Percentiles rank a stretch among this genome's conserved stretches.
These are phyloP conservation scores for Nicotiana undulata DNA, from an alignment of 257 asterid species.

Conservation along the genomic window DNA sequence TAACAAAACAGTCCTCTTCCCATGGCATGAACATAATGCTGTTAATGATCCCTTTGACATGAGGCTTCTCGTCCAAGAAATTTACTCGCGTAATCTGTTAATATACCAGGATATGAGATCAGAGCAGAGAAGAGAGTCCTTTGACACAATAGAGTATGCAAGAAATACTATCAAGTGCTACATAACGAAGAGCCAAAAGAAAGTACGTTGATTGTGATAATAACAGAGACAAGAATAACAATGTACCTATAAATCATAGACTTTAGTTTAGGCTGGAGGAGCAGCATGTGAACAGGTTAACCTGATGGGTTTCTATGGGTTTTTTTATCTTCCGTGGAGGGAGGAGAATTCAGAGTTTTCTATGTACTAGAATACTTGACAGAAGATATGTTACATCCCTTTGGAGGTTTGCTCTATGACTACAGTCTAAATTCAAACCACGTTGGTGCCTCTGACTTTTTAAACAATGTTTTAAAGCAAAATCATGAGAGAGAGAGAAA, in stretches of 20 bases:
- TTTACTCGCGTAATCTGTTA: slow-evolving; percentile 43
- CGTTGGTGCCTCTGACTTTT: neutral
- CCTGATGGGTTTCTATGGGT: neutral
- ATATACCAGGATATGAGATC: slow-evolving; percentile 6
- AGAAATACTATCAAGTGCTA: neutral
- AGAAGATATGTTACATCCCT: neutral
- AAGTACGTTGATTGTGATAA: neutral
- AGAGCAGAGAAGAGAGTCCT: neutral
- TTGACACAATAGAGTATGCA: neutral
- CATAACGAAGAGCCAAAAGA: neutral
- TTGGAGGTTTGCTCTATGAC: neutral
- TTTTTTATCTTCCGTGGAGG: neutral
- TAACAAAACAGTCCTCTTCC: slow-evolving; percentile 63
- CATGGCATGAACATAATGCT: slow-evolving; percentile 82
- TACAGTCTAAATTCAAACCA: neutral
- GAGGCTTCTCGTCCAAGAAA: slow-evolving; percentile 73
- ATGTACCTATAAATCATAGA: neutral
- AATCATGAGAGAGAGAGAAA: neutral
- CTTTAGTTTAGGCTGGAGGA: neutral
- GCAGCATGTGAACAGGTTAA: neutral
- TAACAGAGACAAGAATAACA: neutral
- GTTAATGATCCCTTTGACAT: slow-evolving; percentile 74
- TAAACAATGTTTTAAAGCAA: neutral
- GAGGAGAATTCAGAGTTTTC: neutral
- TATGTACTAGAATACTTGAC: neutral